Base-by-base conservation (phyloP, 2,329 filamentous ascomycete genomes). In the Phaeophleospora eucalypticola region DNA sequence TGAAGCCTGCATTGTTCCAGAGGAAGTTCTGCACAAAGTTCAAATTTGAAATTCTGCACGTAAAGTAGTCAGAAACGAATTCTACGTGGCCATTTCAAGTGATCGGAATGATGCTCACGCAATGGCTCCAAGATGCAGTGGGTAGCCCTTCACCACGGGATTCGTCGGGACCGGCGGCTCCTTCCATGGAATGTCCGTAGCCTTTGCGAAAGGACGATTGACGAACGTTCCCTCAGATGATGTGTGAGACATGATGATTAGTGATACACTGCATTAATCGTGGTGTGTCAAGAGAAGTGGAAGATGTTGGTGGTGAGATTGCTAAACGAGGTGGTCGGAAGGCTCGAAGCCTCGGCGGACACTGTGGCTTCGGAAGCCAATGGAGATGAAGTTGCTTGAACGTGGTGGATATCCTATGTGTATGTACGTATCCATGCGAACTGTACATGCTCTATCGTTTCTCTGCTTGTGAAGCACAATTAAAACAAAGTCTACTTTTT, bases 1-100 rank as follows among this genome's bases (percentile, higher is more conserved):
- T 70, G 60, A 88, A 86, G 33, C 82, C 82, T 17, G 86, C 83
- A 70, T 89, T 89, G 41, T 70, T 71, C 83, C 84, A 94, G 52
- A 90, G 75, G 38, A 79, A 68, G 45, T 75, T 78, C 51, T 86
- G 83, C 10, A 91, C 43, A 15, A 54, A 46, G 9, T 72, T 69
- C n/a, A 83, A 69, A 19, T 77, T 79, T 1, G 79, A 72, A 36
- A 89, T 67, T 16, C 83, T 86, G 29, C 24, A 7, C 24, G 24
- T 12, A 29, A 29, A n/a, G n/a, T n/a, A n/a, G n/a, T n/a, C n/a
- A n/a, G n/a, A n/a, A n/a, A n/a, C n/a, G n/a, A n/a, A n/a, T n/a
- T n/a, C n/a, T n/a, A n/a, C n/a, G n/a, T n/a, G n/a, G n/a, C n/a
- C 33, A 12, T 16, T 35, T n/a, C 24, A 12, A 8, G 21, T 39